These are phyloP conservation scores for Scedosporium boydii DNA, from an alignment of 2,329 filamentous ascomycete species.

Conservation along the genomic window DNA sequence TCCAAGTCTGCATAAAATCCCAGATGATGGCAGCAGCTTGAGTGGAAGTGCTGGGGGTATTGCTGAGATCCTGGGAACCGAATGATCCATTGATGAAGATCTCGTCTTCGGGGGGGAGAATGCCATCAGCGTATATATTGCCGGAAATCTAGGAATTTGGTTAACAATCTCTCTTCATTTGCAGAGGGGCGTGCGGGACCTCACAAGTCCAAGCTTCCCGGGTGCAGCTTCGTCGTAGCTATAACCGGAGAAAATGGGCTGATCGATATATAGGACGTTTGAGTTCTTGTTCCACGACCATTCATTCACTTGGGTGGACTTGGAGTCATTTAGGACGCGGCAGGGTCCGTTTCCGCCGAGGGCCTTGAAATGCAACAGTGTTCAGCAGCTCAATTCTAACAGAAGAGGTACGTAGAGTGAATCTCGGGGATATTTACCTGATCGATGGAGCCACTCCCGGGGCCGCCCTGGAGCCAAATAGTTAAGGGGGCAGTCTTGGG, in stretches of 20 bases:
- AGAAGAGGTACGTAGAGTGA: not conserved
- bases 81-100: constrained; percentile 10
- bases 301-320: constrained; percentile 46
- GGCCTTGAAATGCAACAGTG: not conserved
- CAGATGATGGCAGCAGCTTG: constrained; percentile 50
- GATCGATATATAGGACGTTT: constrained; percentile 48
- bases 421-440: constrained; percentile 32
- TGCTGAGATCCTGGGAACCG: not conserved
- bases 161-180: not conserved
- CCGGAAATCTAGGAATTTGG: not conserved
- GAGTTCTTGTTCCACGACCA: constrained; percentile 56
- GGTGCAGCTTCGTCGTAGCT: constrained; percentile 58
- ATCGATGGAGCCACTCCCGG: constrained; percentile 54
- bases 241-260: constrained; percentile 61
- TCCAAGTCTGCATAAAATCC: constrained; percentile 55
- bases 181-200: constrained; percentile 18
- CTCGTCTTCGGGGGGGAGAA: not conserved
- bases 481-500: constrained; percentile 1
- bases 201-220: constrained; percentile 42
- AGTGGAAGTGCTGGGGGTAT: constrained; percentile 36
- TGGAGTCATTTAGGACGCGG: constrained; percentile 38
- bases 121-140: not conserved
- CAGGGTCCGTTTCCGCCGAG: constrained; percentile 43
- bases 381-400: not conserved
- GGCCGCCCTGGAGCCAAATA: constrained; percentile 60